Evolutionary conservation across 202 grass and related monocot genomes (phyloP).

Genomic region (Panicum hallii): DNA sequence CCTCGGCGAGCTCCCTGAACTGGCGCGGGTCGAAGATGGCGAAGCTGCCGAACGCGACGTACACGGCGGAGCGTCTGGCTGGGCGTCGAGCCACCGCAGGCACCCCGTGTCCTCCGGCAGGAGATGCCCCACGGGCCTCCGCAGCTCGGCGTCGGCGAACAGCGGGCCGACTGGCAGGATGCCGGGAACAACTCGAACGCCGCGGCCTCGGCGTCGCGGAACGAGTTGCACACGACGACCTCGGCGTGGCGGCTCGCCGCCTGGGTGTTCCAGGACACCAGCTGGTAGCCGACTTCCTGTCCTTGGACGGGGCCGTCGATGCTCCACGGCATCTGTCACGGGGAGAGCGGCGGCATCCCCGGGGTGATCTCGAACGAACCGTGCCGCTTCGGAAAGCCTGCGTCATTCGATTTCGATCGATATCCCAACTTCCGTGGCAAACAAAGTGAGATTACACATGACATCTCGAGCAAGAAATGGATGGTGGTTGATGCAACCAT

Average conservation of each 20-base stretch:
- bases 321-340: conserved; percentile 29
- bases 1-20: conserved; percentile 54
- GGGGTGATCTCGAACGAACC: conserved; percentile 16
- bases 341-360: not conserved
- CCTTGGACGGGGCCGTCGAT: not conserved
- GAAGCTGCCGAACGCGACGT: conserved; percentile 66
- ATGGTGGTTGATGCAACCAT: not conserved
- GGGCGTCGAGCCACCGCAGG: conserved; percentile 47
- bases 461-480: no score
- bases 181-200: conserved; percentile 9
- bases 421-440: no score
- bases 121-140: conserved; percentile 17
- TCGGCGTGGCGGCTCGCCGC: conserved; percentile 8
- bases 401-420: not conserved
- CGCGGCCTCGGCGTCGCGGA: conserved; percentile 36
- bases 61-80: conserved; percentile 33
- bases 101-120: conserved; percentile 8
- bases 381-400: conserved; percentile 3
- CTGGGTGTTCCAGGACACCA: conserved; percentile 27
- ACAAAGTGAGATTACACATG: no score
- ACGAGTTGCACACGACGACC: conserved; percentile 59
- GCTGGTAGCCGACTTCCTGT: conserved; percentile 12
- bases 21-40: conserved; percentile 48
- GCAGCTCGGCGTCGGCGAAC: not conserved
- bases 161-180: conserved; percentile 39